Evolutionary conservation across 2,329 filamentous ascomycete species (phyloP).

Genomic region (Fusarium sublunatum): DNA sequence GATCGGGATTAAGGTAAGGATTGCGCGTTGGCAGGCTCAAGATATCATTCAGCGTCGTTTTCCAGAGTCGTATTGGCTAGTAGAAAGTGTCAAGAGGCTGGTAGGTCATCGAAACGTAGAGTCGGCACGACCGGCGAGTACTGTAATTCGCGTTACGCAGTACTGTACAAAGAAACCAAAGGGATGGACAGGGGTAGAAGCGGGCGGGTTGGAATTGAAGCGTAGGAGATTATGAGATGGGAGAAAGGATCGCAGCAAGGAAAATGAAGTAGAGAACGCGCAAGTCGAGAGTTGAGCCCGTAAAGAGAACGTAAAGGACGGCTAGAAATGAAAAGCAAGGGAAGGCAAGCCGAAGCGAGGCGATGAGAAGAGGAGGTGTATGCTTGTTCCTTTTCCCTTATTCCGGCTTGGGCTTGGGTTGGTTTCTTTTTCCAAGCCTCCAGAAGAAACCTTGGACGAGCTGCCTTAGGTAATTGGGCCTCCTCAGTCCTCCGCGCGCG

Average conservation of each 20-base stretch:
- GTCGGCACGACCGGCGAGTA: slow-evolving; percentile 43
- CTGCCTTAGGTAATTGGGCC: slow-evolving; percentile 33
- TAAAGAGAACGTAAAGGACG: slow-evolving; percentile 35
- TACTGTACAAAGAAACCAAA: slow-evolving; percentile 39
- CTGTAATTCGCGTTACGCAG: slow-evolving; percentile 41
- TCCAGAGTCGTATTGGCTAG: slow-evolving; percentile 8
- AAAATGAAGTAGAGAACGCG: slow-evolving; percentile 26
- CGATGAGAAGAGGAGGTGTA: slow-evolving; percentile 33
- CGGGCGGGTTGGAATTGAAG: slow-evolving; percentile 24
- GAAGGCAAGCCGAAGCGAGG: slow-evolving; percentile 12
- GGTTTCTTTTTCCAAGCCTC: slow-evolving; percentile 27
- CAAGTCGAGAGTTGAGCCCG: slow-evolving; percentile 16
- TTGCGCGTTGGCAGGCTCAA: slow-evolving; percentile 19
- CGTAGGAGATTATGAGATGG: slow-evolving; percentile 20
- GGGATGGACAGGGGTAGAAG: slow-evolving; percentile 34
- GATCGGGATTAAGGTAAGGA: slow-evolving; percentile 12
- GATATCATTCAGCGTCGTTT: slow-evolving; percentile 16
- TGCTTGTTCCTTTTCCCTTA: slow-evolving; percentile 39
- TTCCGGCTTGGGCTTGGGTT: slow-evolving; percentile 33
- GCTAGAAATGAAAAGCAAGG: slow-evolving; percentile 40
- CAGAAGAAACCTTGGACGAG: slow-evolving; percentile 31
- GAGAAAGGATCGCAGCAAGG: slow-evolving; percentile 26
- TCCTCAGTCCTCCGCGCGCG: slow-evolving; percentile 11
- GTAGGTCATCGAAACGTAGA: slow-evolving; percentile 32
- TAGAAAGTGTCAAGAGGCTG: slow-evolving; percentile 28